Conservation (phyloP, 2,329 filamentous ascomycete genomes). For the Aureobasidium sp. region DNA sequence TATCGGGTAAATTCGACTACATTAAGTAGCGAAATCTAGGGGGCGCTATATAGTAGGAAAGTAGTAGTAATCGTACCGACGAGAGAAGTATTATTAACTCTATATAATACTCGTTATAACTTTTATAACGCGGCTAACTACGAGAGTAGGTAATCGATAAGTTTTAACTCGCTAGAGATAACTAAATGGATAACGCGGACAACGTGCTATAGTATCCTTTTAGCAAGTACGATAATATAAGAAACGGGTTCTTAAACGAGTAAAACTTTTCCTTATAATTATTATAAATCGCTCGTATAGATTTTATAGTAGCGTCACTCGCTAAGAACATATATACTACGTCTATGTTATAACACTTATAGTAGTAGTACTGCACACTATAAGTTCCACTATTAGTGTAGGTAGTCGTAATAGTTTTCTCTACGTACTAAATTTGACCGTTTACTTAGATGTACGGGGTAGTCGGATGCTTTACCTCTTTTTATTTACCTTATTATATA, state of each 20-base stretch:
- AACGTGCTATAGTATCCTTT: background rate
- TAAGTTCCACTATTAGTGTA: too few relatives aligned
- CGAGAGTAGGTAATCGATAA: background rate
- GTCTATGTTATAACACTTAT: too few relatives aligned
- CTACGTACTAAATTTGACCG: too few relatives aligned
- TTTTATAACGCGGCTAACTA: too few relatives aligned
- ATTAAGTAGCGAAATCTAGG: slow-evolving; percentile 60
- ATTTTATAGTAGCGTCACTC: background rate
- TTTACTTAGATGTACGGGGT: too few relatives aligned
- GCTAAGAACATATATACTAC: too few relatives aligned
- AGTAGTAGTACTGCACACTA: too few relatives aligned
- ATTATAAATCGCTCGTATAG: background rate
- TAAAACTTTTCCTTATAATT: background rate
- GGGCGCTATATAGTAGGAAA: slow-evolving; percentile 95
- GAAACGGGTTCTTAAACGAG: background rate
- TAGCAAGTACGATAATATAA: background rate
- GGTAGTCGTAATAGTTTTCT: too few relatives aligned
- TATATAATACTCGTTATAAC: too few relatives aligned
- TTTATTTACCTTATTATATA: too few relatives aligned
- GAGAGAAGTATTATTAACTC: slow-evolving; percentile 52
- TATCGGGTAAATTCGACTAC: slow-evolving; percentile 60
- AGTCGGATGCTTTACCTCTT: too few relatives aligned
- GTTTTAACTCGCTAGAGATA: background rate
- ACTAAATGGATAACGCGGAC: background rate
- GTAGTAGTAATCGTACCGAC: slow-evolving; percentile 62